Evolutionary conservation across 441 rosid genomes (phyloP), one percentile per base, ranked within the genome.

Genomic region (Kokia cookei): DNA sequence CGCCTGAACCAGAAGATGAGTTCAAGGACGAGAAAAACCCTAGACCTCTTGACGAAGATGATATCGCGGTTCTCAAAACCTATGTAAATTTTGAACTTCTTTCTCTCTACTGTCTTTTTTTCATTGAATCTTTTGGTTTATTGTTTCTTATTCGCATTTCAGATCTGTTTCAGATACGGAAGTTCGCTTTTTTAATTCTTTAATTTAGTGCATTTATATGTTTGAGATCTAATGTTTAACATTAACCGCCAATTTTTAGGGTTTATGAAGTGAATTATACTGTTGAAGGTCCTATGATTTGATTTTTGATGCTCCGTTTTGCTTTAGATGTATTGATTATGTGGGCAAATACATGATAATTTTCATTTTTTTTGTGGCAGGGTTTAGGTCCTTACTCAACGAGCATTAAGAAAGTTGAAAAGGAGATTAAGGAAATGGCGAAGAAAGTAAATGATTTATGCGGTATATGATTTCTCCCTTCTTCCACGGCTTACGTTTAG

Each of bases 11-110:
- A 2, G 88, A 81, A 53, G 83, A 81, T 2, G 92, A 84, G 69
- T 77, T 88, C 67, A 89, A 88, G 87, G 96, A 93, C 79, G 98
- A 95, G 89, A 95, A 95, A 84, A 91, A 93, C 75, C 98, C 97
- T 17, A 89, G 86, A 0, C 99, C 99, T 3, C 93, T 95, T 40
- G 98, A 95, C 35, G 98, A 95, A 78, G 99, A 89, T 75, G 99
- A 95, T 71, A 91, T 95, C 75, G 97, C 99, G 26, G 92, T 95
- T 27, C 97, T 93, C 80, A 95, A 95, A 78, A 95, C 98, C 75
- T 93, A 95, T 50, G 98, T 95, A 87, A 68, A 11, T 4, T 81
- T 50, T 10, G 45, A 14, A 45, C 40, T 37, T 70, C 3, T 40
- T 40, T 55, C 43, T 12, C 50, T 14, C 13, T 65, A 57, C 47